A percentile compares a stretch with the other conserved stretches of the same genome.
These are phyloP conservation scores for Homolaphlyctis polyrhiza DNA, from an alignment of 371 early-diverging fungal genomes.

Conservation along the genomic window DNA sequence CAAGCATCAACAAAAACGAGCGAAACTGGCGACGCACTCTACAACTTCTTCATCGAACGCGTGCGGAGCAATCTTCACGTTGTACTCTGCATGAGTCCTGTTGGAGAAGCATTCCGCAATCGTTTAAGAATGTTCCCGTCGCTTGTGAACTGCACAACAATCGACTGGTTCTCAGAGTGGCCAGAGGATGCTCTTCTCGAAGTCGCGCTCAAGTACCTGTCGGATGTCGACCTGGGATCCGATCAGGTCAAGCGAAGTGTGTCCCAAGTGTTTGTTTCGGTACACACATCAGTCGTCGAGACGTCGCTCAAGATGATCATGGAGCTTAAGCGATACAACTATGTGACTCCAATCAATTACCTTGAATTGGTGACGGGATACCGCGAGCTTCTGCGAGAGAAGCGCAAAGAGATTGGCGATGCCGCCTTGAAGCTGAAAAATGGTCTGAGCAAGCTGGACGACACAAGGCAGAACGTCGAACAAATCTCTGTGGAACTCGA, in stretches of 20 bases:
- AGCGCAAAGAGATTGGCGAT: conserved; percentile 40
- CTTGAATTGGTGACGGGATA: conserved; percentile 48
- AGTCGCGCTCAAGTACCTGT: conserved; percentile 45
- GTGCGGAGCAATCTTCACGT: conserved; percentile 47
- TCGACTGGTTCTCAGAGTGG: conserved; percentile 58
- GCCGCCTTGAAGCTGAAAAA: conserved; percentile 42
- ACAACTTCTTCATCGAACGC: conserved; percentile 42
- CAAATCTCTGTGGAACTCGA: conserved; percentile 51
- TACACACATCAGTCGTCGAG: conserved; percentile 48
- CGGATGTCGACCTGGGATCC: conserved; percentile 35
- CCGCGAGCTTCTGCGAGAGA: conserved; percentile 36
- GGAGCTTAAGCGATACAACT: conserved; percentile 45
- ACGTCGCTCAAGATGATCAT: conserved; percentile 36
- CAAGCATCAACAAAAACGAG: conserved; percentile 14
- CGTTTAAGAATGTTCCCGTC: conserved; percentile 51
- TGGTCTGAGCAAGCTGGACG: conserved; percentile 52
- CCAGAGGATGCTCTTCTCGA: conserved; percentile 52
- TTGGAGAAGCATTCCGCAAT: conserved; percentile 51
- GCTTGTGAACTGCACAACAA: conserved; percentile 48
- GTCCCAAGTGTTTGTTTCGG: conserved; percentile 38
- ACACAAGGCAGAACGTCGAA: conserved; percentile 44
- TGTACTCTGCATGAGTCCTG: conserved; percentile 51
- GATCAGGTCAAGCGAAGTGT: conserved; percentile 31
- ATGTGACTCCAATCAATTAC: conserved; percentile 53
- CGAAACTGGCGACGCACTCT: conserved; percentile 34